These are phyloP conservation scores for Emergomyces pasteurianus DNA, from an alignment of 2,329 filamentous ascomycete genomes.

Conservation along the genomic window DNA sequence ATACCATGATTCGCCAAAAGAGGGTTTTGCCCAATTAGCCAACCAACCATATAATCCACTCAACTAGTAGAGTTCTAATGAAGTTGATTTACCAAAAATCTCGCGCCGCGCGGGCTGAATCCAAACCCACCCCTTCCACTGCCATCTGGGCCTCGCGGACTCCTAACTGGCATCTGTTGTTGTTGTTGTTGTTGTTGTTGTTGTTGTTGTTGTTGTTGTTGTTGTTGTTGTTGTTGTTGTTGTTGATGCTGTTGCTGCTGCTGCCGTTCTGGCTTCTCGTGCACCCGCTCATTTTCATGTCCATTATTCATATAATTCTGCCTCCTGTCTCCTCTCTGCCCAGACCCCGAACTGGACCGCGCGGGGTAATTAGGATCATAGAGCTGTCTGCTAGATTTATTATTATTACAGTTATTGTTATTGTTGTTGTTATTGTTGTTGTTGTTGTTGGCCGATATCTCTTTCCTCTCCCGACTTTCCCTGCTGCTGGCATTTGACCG, in stretches of 20 bases:
- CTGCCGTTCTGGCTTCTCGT: constrained; percentile 8
- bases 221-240: too few relatives aligned
- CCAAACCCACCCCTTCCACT: constrained; percentile 68
- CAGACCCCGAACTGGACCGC: constrained; percentile 45
- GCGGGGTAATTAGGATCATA: constrained; percentile 64
- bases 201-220: too few relatives aligned
- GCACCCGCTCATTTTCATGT: neutral
- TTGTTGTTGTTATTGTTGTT: too few relatives aligned
- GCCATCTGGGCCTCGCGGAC: constrained; percentile 66
- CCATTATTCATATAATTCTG: neutral
- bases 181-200: constrained; percentile 22
- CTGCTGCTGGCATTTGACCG: constrained; percentile 23
- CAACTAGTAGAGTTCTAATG: neutral
- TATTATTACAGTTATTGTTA: too few relatives aligned
- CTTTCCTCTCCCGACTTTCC: constrained; percentile 29
- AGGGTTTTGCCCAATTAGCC: neutral
- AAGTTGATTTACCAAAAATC: constrained; percentile 5
- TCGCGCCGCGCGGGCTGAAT: constrained; percentile 55
- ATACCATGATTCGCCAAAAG: neutral
- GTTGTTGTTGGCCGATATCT: constrained; percentile 20
- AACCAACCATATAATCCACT: neutral
- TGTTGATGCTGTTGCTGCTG: constrained; percentile 18
- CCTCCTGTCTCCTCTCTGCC: constrained; percentile 25
- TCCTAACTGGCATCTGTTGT: constrained; percentile 52
- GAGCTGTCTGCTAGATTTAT: constrained; percentile 43